Base-by-base conservation (phyloP, 2,329 filamentous ascomycete genomes). In the Alternaria longipes region DNA sequence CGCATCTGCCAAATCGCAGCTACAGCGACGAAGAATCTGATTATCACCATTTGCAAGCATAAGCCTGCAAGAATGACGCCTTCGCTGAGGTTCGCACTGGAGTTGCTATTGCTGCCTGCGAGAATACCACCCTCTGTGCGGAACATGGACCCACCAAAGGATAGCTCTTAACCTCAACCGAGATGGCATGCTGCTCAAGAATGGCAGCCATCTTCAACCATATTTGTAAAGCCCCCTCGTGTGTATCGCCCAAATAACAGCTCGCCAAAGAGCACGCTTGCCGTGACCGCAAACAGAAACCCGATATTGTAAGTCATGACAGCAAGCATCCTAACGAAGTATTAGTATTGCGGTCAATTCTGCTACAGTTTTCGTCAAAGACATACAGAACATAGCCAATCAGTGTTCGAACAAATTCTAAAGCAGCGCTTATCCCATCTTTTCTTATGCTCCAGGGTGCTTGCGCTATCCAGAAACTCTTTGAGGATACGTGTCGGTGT, bases 281-380 rank as follows among this genome's bases (percentile, higher is more conserved):
- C 71, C 1, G 70, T 68, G 1, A 77, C 71, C 3, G 73, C 71
- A 26, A 75, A 72, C 6, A 76, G 61, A 28, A 77, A 70, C 2
- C 73, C 73, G 2, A 73, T 66, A 36, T 76, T 76, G 54, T 74
- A 75, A 11, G 74, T 72, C 73, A 75, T 77, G 0, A 75, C 72
- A 3, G 73, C 73, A 8, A 75, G 57, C 74, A 77, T 77, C 2
- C 73, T 75, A 40, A 3, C 3, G 18, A 0, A 6, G 11, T 6
- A 18, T 67, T 30, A 66, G 56, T 51, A 20, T 40, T 20, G 2
- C 36, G 16, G 36, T 24, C 47, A 8, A 16, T 16, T 7, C 1
- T 22, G 4, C 30, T 16, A 7, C 12, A 18, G 1, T 16, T 24
- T 32, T 42, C 12, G 18, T 14, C 18, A n/a, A 50, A 42, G 16